Evolutionary conservation across 768 basidiomycete species (phyloP).

Genomic region (Polyporus arcularius): DNA sequence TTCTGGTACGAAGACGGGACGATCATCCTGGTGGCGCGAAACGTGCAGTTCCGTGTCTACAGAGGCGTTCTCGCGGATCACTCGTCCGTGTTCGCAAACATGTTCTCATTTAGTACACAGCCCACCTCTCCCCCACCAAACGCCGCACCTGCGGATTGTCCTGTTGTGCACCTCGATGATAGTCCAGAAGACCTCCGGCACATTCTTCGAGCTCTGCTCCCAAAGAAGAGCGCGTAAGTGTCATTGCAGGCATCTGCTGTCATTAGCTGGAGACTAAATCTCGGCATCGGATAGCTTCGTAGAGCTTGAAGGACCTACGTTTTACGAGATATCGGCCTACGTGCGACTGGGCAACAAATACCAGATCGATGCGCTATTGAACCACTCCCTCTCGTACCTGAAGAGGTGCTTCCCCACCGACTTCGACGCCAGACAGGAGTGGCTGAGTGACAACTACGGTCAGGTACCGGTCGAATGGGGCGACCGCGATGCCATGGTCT

Average conservation of each 20-base stretch:
- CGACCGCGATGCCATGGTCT: too few species aligned
- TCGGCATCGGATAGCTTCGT: too few species aligned
- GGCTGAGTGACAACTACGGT: too few species aligned
- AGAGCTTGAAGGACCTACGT: too few species aligned
- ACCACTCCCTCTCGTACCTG: constrained; percentile 3
- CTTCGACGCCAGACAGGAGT: background rate
- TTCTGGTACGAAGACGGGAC: constrained; percentile 31
- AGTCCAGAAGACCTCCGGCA: background rate
- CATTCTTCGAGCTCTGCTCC: background rate
- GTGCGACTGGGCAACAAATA: constrained; percentile 18
- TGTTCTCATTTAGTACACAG: constrained; percentile 22
- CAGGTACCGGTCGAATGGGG: too few species aligned
- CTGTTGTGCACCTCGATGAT: background rate
- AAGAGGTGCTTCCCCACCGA: constrained; percentile 1
- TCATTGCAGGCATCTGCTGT: too few species aligned
- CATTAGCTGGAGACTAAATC: too few species aligned
- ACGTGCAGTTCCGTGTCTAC: constrained; percentile 26
- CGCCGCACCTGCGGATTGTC: background rate
- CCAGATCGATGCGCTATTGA: constrained; percentile 1
- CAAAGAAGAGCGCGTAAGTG: background rate
- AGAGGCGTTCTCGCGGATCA: constrained; percentile 23
- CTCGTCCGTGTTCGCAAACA: constrained; percentile 26
- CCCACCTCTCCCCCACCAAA: background rate
- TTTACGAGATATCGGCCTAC: background rate
- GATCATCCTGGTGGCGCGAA: constrained; percentile 26